A percentile compares a stretch with the other conserved stretches of the same genome.
These are phyloP conservation scores for Plantago major DNA, from an alignment of 257 asterid species.

Conservation along the genomic window DNA sequence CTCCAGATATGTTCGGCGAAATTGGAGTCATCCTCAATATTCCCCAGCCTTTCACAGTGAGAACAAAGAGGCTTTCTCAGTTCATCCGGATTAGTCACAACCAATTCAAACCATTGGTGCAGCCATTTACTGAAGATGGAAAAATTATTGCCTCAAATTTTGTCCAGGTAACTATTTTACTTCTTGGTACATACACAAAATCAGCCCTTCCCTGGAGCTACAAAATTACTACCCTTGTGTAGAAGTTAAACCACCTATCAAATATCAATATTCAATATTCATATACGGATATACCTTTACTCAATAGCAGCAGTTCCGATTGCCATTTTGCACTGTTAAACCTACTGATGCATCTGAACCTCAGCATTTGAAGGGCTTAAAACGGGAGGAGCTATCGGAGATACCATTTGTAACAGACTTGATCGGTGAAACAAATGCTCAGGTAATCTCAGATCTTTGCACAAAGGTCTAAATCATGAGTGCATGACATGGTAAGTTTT, in stretches of 20 bases:
- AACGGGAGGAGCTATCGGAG: constrained; percentile 68
- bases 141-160: constrained; percentile 60
- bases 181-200: constrained; percentile 2
- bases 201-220: constrained; percentile 15
- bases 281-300: not conserved
- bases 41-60: constrained; percentile 93
- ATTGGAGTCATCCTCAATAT: constrained; percentile 71
- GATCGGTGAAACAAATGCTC: constrained; percentile 49
- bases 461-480: constrained; percentile 17
- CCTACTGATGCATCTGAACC: constrained; percentile 21
- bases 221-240: not conserved
- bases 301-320: constrained; percentile 5
- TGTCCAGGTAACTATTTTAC: constrained; percentile 54
- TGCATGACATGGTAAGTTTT: not conserved
- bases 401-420: constrained; percentile 58
- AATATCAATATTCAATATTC: not conserved
- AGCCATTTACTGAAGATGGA: constrained; percentile 59
- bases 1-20: constrained; percentile 81
- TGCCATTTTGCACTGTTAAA: constrained; percentile 11
- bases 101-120: constrained; percentile 85
- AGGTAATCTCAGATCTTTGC: constrained; percentile 40
- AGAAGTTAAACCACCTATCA: constrained; percentile 6
- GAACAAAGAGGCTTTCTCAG: constrained; percentile 90
- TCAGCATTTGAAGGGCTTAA: constrained; percentile 64
- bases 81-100: constrained; percentile 84